Conservation (phyloP, 352 stramenopile genomes). For the Phytophthora idaei region DNA sequence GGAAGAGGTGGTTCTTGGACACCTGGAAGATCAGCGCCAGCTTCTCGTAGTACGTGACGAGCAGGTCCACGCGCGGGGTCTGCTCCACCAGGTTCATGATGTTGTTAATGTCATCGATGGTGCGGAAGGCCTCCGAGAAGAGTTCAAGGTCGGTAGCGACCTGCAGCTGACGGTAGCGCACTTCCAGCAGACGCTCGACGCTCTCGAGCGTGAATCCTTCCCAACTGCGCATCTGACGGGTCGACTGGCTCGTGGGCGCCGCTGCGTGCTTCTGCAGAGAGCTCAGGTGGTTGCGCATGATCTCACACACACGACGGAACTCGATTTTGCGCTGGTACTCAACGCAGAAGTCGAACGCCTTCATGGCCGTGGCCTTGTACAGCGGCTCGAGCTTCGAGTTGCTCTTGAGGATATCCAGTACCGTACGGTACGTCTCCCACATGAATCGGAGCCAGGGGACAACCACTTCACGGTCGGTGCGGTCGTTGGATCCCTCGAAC, state of each 20-base stretch:
- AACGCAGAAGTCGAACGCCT: slow-evolving; percentile 86
- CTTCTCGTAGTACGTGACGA: slow-evolving; percentile 98
- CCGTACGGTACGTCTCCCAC: slow-evolving; percentile 98
- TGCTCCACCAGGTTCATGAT: slow-evolving; percentile 93
- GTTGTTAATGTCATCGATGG: slow-evolving; percentile 99
- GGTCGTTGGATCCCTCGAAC: slow-evolving; percentile 94
- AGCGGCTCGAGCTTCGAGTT: slow-evolving; percentile 93
- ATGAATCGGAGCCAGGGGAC: slow-evolving; percentile 94
- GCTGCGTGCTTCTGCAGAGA: slow-evolving; percentile 93
- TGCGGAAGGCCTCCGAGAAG: slow-evolving; percentile 98
- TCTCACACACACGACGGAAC: slow-evolving; percentile 97
- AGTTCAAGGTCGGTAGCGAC: slow-evolving; percentile 94
- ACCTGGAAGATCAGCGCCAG: slow-evolving; percentile 98
- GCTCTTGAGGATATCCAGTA: slow-evolving; percentile 97
- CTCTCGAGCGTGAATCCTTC: slow-evolving; percentile 95
- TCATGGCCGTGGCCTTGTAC: slow-evolving; percentile 80
- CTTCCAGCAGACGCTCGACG: slow-evolving; percentile 96
- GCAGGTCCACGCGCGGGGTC: slow-evolving; percentile 93
- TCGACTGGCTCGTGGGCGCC: slow-evolving; percentile 72
- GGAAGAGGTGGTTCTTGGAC: slow-evolving; percentile 97
- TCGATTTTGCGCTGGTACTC: slow-evolving; percentile 94
- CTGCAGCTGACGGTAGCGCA: slow-evolving; percentile 97
- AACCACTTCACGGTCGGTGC: slow-evolving; percentile 94
- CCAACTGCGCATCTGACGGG: slow-evolving; percentile 93
- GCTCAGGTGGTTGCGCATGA: slow-evolving; percentile 96